A percentile compares a stretch with the other conserved stretches of the same genome.
Conservation (phyloP, 495 filamentous ascomycete genomes). For the Aspergillus sclerotiicarbonarius region DNA sequence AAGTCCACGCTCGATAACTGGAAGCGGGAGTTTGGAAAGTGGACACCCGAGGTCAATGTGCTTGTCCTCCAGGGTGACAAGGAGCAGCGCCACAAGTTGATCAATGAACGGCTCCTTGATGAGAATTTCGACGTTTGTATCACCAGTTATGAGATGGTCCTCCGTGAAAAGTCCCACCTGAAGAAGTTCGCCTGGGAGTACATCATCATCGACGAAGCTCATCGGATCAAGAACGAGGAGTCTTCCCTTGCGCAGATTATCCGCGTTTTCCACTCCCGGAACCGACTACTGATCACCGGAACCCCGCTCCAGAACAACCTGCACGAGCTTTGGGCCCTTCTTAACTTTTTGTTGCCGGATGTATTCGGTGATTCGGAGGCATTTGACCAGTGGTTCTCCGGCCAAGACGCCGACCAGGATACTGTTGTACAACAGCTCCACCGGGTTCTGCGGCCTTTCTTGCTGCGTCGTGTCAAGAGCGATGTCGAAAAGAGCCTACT, state of each 20-base stretch:
- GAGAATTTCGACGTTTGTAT: constrained; percentile 94
- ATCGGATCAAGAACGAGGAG: constrained; percentile 99
- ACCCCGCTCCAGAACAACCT: constrained; percentile 98
- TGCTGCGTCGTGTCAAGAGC: constrained; percentile 93
- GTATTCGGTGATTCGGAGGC: constrained; percentile 96
- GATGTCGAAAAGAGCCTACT: constrained; percentile 98
- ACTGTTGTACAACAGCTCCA: constrained; percentile 97
- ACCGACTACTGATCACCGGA: constrained; percentile 92
- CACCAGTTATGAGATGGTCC: constrained; percentile 95
- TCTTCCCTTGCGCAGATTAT: constrained; percentile 97
- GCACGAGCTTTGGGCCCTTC: constrained; percentile 97
- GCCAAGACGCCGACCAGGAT: constrained; percentile 85
- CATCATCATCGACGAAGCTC: constrained; percentile 98
- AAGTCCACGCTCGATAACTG: constrained; percentile 99
- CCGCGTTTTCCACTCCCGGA: constrained; percentile 92
- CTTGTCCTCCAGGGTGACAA: constrained; percentile 94
- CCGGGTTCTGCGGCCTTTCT: constrained; percentile 86
- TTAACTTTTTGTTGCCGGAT: constrained; percentile 96
- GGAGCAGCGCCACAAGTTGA: constrained; percentile 83
- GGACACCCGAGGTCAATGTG: constrained; percentile 95
- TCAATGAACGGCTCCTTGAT: constrained; percentile 84
- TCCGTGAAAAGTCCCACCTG: constrained; percentile 90
- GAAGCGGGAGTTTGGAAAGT: constrained; percentile 88
- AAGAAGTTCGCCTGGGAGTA: constrained; percentile 99
- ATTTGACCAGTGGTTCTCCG: constrained; percentile 98